phyloP scores from a whole-genome alignment of 2,329 filamentous ascomycete genomes.

The Clonostachys sp. region DNA sequence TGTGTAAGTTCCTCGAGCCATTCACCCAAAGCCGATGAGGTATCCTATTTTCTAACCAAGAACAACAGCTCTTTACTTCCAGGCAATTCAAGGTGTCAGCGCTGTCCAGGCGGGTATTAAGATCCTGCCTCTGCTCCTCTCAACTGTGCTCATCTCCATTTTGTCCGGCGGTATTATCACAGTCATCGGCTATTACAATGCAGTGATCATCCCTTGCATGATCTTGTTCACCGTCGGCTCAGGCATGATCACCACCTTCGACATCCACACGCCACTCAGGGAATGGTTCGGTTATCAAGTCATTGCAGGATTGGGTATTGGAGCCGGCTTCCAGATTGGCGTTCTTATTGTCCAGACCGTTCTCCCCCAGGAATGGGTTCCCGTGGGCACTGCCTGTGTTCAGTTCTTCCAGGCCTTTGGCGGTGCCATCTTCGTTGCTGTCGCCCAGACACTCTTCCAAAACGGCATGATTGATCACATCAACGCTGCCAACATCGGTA shows the following conservation, averaged over 20 bases:
- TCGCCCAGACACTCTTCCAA: conserved; percentile 11
- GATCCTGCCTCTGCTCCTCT: conserved; percentile 10
- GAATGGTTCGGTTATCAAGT: conserved; percentile 58
- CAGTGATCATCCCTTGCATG: conserved; percentile 33
- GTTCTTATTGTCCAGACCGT: conserved; percentile 48
- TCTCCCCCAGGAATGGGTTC: conserved; percentile 15
- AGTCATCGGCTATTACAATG: conserved; percentile 16
- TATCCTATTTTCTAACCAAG: conserved; percentile 10
- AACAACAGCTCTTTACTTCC: conserved; percentile 24
- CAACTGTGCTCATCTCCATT: conserved; percentile 35
- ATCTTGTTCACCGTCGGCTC: conserved; percentile 37
- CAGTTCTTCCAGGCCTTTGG: conserved; percentile 36
- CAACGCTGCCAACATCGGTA: conserved; percentile 20
- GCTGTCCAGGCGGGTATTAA: conserved; percentile 15
- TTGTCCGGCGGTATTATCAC: conserved; percentile 31
- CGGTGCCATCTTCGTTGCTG: conserved; percentile 16
- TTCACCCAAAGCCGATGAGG: conserved; percentile 11
- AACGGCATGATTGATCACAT: conserved; percentile 5
- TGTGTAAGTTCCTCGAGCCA: conserved; percentile 33
- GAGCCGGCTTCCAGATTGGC: conserved; percentile 41
- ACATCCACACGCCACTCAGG: conserved; percentile 34
- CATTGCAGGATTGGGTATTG: conserved; percentile 48
- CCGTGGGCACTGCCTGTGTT: conserved; percentile 7
- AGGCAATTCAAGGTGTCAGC: conserved; percentile 32
- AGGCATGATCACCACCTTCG: conserved; percentile 51